Evolutionary conservation across 371 early-diverging fungal genomes (phyloP), one percentile per base, ranked within the genome.

Genomic region (Apophysomyces ossiformis): DNA sequence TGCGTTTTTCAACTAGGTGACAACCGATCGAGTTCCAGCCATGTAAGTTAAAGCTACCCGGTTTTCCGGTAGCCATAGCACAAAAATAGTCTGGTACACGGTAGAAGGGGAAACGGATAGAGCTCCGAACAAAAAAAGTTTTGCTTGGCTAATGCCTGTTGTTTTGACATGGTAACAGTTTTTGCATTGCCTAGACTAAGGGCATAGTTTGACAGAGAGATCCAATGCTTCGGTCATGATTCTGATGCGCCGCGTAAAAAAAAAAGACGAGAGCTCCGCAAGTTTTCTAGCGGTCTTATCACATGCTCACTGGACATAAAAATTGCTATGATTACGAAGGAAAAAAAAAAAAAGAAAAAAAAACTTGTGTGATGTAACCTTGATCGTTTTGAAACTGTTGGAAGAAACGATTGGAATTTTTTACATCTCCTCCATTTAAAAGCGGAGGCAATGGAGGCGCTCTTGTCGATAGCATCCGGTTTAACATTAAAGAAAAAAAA

Each of bases 1-100:
- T 21, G 35, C 32, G 32, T 26, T 16, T 50, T 32, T 50, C 7
- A 7, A 7, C 16, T 50, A 9, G n/a, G 8, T 4, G 9, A 50
- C n/a, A n/a, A 18, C 7, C 21, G 54, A 50, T 50, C 54, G 21
- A 50, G 21, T 50, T 18, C 54, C 21, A 50, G 21, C 8, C 54
- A 21, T 16, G 0, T 7, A 21, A 21, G 9, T 47, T 47, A 13
- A 13, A 47, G 47, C 7, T 47, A 50, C 21, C 54, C 54, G 54
- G 54, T 26, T 50, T 21, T 50, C 54, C 21, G 54, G 54, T 50
- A 18, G 5, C 5, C 7, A 8, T 4, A 2, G 21, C 54, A 50
- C 47, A n/a, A 50, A 50, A 50, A 50, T 50, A 50, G 54, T 21
- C 21, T 47, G 21, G 35, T 50, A 26, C 54, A 50, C 54, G 21